Evolutionary conservation across 306 rosid species (phyloP), one percentile per base, ranked within the genome.

Genomic region (Alnus rubra): DNA sequence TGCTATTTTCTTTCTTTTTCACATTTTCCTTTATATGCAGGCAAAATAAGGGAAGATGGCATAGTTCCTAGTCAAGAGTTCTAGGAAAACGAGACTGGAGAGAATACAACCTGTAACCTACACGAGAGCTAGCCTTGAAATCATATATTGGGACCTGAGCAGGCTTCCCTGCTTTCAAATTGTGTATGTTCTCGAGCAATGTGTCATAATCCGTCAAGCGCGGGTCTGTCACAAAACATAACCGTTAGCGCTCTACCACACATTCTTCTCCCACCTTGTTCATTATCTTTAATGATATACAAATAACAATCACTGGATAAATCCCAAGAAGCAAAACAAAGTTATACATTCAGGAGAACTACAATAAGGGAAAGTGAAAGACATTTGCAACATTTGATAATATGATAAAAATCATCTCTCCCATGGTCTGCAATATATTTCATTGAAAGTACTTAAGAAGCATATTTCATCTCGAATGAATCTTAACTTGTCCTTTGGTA

Each of bases 121-220:
- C 69, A 77, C 98, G 90, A 75, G 93, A 83, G 86, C 99, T 93
- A 74, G 96, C 76, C 92, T 93, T 95, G 93, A 95, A 95, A 88
- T 95, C 99, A 78, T 95, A 95, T 82, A 95, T 60, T 51, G 99
- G 99, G 84, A 91, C 96, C 82, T 95, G 88, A 70, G 86, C 94
- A 74, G 98, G 76, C 59, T 91, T 95, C 81, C 99, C 98, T 76
- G 87, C 96, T 84, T 86, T 93, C 73, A 95, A 87, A 62, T 89
- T 97, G 69, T 82, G 89, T 83, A 95, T 93, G 80, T 95, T 93
- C 82, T 91, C 84, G 10, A 95, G 98, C 93, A 95, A 83, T 65
- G 97, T 83, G 74, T 93, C 94, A 79, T 95, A 95, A 89, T 95
- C 99, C 39, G 99, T 90, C 88, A 95, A 82, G 80, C 99, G 99